These are phyloP conservation scores for Bassia scoparia DNA, from an alignment of 148 eudicot genomes.

Conservation along the genomic window DNA sequence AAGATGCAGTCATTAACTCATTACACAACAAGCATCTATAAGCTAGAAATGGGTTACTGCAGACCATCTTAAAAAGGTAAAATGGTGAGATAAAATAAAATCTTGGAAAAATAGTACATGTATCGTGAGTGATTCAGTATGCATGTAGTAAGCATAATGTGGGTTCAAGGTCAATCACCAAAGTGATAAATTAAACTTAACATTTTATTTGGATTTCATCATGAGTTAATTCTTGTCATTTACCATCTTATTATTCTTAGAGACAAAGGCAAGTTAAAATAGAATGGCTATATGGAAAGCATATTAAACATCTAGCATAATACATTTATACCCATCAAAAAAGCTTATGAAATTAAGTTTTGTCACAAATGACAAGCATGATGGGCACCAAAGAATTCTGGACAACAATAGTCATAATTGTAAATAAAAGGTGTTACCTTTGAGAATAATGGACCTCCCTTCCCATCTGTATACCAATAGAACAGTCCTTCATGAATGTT, in stretches of 20 bases:
- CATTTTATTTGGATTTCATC: background rate
- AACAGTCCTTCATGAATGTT: slow-evolving; percentile 34
- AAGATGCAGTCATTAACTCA: too few relatives aligned
- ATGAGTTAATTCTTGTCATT: background rate
- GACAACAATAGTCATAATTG: background rate
- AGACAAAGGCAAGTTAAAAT: background rate
- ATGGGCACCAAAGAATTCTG: background rate
- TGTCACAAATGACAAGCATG: background rate
- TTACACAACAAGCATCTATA: background rate
- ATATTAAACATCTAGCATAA: background rate
- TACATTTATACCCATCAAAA: background rate
- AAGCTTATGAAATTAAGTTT: background rate
- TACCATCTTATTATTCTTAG: background rate
- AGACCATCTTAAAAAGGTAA: background rate
- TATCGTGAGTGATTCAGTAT: background rate
- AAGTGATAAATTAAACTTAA: background rate
- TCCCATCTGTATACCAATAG: slow-evolving; percentile 33
- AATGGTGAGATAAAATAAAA: background rate
- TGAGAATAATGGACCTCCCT: slow-evolving; percentile 30
- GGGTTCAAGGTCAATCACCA: background rate
- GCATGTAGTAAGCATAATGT: background rate
- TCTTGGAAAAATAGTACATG: background rate
- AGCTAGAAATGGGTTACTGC: too few relatives aligned
- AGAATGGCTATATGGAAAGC: background rate
- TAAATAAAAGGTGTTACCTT: slow-evolving; percentile 16